Base-by-base conservation (phyloP, 1,284 basidiomycete genomes). In the Microstroma glucosiphilum region DNA sequence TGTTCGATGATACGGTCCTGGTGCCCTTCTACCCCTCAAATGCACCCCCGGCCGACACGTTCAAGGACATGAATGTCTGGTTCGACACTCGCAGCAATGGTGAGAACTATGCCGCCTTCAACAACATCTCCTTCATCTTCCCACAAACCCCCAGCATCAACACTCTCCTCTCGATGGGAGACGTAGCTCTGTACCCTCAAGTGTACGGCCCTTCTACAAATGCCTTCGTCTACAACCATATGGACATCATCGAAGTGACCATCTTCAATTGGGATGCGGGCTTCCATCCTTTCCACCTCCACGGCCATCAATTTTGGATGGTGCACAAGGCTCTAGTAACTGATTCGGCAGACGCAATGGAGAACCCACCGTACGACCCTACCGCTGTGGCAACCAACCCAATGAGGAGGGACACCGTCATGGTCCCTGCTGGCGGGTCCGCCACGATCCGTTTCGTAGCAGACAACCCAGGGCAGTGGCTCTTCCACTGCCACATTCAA, bases 381-480 rank as follows among this genome's bases (percentile, higher is more conserved):
- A 54, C 51, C 2, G 87, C 90, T 78, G 85, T 84, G 7, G 88
- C 90, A 74, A 77, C 81, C 1, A 96, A 96, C 82, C 92, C 92
- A 1, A 85, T 92, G 70, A 86, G 91, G 17, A 84, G 92, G 60
- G 91, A 96, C 80, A 69, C 80, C 25, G 66, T 77, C 60, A 71
- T 80, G 58, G 84, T 91, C 53, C 86, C 86, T 2, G 82, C 83
- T 0, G 82, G 83, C 58, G 80, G 83, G 17, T 85, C 85, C 1
- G 87, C 83, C 17, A 89, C 86, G 0, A 79, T 91, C 54, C 85
- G 89, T 13, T 73, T 90, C 63, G 79, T 86, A 58, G 88, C 88
- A 0, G 87, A 91, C 73, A 92, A 92, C 78, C 90, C 90, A 0
- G 90, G 90, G 7, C 85, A 84, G 1, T 92, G 90, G 90, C 58